Evolutionary conservation across 2,329 filamentous ascomycete genomes (phyloP).

Genomic region (Diplocarpon rosae): DNA sequence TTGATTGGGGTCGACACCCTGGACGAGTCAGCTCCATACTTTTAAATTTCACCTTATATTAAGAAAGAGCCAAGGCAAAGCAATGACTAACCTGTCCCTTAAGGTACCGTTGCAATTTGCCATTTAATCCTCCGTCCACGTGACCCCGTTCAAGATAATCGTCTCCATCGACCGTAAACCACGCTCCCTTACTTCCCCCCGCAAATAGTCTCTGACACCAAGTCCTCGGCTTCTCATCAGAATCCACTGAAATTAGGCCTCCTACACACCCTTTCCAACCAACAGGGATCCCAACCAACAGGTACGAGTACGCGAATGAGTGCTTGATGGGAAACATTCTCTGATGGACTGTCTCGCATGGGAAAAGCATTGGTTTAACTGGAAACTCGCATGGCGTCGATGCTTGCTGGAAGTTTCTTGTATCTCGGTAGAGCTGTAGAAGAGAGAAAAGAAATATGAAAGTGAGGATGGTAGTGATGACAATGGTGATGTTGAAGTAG

Average conservation of each 20-base stretch:
- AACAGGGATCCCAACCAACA: constrained; percentile 57
- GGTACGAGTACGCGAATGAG: constrained; percentile 59
- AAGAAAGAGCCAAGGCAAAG: background rate
- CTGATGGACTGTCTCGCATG: constrained; percentile 53
- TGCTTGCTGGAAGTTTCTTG: constrained; percentile 9
- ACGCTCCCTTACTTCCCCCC: constrained; percentile 16
- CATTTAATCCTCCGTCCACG: constrained; percentile 42
- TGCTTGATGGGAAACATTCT: constrained; percentile 58
- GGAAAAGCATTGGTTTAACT: constrained; percentile 44
- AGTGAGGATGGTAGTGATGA: constrained; percentile 9
- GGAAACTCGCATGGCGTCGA: constrained; percentile 8
- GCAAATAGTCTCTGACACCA: constrained; percentile 26
- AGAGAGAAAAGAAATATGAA: constrained; percentile 5
- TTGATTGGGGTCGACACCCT: constrained; percentile 46
- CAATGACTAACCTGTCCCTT: constrained; percentile 36
- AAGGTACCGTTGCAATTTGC: constrained; percentile 52
- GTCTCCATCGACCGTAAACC: constrained; percentile 48
- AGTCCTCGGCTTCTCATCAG: constrained; percentile 14
- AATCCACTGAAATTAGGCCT: constrained; percentile 42
- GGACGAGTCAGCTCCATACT: constrained; percentile 8
- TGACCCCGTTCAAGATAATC: constrained; percentile 51
- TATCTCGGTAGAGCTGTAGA: constrained; percentile 16
- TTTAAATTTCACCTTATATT: background rate
- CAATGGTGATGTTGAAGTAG: constrained; percentile 7
- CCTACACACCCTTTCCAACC: constrained; percentile 45